These are phyloP conservation scores for Lumnitzera racemosa DNA, from an alignment of 345 rosid species.

Conservation along the genomic window DNA sequence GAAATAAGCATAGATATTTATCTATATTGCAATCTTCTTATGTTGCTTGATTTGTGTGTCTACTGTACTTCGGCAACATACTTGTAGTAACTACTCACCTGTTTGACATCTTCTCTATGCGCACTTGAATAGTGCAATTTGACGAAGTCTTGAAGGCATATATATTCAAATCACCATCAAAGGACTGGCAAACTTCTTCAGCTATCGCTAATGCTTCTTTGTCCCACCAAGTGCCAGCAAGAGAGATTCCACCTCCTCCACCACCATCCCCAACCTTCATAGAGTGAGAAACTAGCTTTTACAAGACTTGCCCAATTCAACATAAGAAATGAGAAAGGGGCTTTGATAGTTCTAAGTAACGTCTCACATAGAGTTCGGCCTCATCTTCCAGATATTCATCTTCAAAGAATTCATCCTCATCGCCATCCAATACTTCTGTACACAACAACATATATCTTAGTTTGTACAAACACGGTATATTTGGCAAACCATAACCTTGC, in stretches of 20 bases:
- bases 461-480: too few species aligned
- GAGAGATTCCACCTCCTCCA: conserved; percentile 78
- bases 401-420: conserved; percentile 23
- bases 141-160: conserved; percentile 72
- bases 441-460: conserved; percentile 9
- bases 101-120: conserved; percentile 73
- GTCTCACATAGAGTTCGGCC: conserved; percentile 55
- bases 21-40: too few species aligned
- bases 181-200: conserved; percentile 45
- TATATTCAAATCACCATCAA: conserved; percentile 58
- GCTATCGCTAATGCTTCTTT: conserved; percentile 67
- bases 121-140: conserved; percentile 61
- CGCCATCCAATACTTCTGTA: conserved; percentile 36
- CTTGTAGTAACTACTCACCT: conserved; percentile 27
- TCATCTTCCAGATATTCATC: conserved; percentile 42
- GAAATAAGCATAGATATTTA: too few species aligned
- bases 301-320: conserved; percentile 7
- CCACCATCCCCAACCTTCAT: conserved; percentile 77
- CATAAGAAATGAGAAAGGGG: neutral
- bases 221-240: conserved; percentile 87
- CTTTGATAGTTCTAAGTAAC: neutral
- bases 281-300: neutral
- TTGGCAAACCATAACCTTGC: too few species aligned
- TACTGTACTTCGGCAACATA: neutral
- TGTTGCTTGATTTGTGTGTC: too few species aligned